phyloP scores from a whole-genome alignment of 208 protist species.

The Crithidia thermophila region DNA sequence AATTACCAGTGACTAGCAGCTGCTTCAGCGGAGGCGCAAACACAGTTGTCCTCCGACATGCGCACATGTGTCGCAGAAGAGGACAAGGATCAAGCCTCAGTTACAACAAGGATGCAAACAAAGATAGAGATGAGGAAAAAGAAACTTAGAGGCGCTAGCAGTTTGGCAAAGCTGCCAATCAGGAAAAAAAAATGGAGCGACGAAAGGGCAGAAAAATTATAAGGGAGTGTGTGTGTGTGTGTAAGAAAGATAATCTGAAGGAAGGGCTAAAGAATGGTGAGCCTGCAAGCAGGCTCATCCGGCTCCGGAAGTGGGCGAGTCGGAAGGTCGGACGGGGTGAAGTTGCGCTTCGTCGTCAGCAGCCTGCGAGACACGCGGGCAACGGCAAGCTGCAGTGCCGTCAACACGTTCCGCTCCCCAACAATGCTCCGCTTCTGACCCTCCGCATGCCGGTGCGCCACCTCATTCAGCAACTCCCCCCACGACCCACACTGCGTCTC shows the following conservation, averaged over 20 bases:
- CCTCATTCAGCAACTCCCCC: conserved; percentile 40
- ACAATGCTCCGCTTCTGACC: neutral
- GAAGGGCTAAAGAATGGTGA: conserved; percentile 16
- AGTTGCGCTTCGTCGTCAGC: conserved; percentile 14
- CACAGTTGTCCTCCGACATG: too few relatives aligned
- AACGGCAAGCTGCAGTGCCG: conserved; percentile 6
- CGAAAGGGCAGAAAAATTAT: too few relatives aligned
- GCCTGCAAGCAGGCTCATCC: neutral
- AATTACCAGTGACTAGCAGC: too few relatives aligned
- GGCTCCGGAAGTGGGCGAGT: conserved; percentile 5
- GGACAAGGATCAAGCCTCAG: too few relatives aligned
- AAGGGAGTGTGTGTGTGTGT: too few relatives aligned
- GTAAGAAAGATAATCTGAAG: too few relatives aligned
- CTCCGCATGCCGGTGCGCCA: conserved; percentile 10
- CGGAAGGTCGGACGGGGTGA: conserved; percentile 16
- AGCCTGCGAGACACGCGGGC: neutral
- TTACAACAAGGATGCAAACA: too few relatives aligned
- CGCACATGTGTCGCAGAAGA: too few relatives aligned
- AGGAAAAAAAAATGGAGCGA: conserved; percentile 15
- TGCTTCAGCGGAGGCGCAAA: too few relatives aligned
- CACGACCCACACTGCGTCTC: conserved; percentile 37
- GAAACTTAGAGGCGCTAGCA: neutral
- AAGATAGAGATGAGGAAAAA: neutral
- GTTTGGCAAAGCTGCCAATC: neutral
- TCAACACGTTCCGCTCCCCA: neutral